Conservation (phyloP, 2,329 filamentous ascomycete genomes). For the Camillea tinctor region DNA sequence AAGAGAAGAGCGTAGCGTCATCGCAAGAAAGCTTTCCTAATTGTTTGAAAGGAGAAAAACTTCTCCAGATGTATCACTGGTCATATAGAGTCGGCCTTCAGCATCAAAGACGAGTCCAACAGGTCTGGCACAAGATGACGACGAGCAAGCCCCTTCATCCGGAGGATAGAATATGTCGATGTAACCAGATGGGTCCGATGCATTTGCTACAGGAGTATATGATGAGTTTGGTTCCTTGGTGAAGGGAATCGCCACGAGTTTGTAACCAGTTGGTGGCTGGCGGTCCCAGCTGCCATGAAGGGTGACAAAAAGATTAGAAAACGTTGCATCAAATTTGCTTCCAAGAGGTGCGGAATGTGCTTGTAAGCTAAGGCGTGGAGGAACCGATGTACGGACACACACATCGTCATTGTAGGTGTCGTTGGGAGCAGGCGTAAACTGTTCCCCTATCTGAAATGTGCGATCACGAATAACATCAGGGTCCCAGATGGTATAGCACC, state of each 20-base stretch:
- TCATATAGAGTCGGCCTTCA: slow-evolving; percentile 52
- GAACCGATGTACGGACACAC: slow-evolving; percentile 20
- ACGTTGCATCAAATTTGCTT: slow-evolving; percentile 58
- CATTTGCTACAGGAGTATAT: slow-evolving; percentile 29
- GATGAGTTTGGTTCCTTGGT: slow-evolving; percentile 26
- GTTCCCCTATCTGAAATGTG: slow-evolving; percentile 31
- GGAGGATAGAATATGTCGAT: slow-evolving; percentile 49
- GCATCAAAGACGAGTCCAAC: slow-evolving; percentile 44
- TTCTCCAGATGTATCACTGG: slow-evolving; percentile 54
- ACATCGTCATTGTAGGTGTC: slow-evolving; percentile 26
- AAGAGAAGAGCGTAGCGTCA: background rate
- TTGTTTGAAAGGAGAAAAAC: slow-evolving; percentile 22
- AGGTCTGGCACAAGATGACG: slow-evolving; percentile 49
- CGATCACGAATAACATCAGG: slow-evolving; percentile 37
- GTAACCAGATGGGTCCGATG: slow-evolving; percentile 40
- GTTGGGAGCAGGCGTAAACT: slow-evolving; percentile 32
- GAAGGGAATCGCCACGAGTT: slow-evolving; percentile 37
- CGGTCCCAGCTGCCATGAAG: slow-evolving; percentile 60
- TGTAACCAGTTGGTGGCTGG: slow-evolving; percentile 36
- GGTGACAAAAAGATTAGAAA: slow-evolving; percentile 56
- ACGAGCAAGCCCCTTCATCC: slow-evolving; percentile 43
- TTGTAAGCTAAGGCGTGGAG: slow-evolving; percentile 48
- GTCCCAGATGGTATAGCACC: slow-evolving; percentile 38
- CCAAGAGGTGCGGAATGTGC: slow-evolving; percentile 65
- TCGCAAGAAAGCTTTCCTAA: background rate